Percentiles rank a stretch among this genome's conserved stretches.
Evolutionary conservation across 169 alveolate species (phyloP).

Genomic region (Cryptosporidium sp.): DNA sequence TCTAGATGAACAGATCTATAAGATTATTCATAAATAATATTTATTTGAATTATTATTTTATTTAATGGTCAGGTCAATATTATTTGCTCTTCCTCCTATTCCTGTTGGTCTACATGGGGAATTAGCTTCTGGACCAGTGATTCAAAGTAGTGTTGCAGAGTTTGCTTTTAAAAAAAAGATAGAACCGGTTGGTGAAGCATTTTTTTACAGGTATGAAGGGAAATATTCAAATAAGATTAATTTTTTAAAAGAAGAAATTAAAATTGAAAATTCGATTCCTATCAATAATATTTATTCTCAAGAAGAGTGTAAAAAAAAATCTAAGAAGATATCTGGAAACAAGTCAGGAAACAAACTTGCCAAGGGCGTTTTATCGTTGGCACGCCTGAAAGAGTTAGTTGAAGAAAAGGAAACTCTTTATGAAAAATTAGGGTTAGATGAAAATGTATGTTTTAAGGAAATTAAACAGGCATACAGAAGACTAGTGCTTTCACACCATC

Average conservation of each 20-base stretch:
- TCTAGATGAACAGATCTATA: background rate
- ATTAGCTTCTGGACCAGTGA: slow-evolving; percentile 4
- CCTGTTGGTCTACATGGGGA: slow-evolving; percentile 1
- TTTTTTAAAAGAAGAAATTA: background rate
- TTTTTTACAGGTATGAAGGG: slow-evolving; percentile 42
- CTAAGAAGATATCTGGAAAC: background rate
- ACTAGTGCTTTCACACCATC: slow-evolving; percentile 81
- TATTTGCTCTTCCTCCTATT: slow-evolving; percentile 73
- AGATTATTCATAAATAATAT: background rate
- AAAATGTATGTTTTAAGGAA: slow-evolving; percentile 77
- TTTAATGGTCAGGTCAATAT: background rate
- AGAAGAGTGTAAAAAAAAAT: background rate
- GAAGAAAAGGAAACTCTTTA: slow-evolving; percentile 71
- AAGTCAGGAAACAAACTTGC: slow-evolving; percentile 7
- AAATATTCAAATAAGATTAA: background rate
- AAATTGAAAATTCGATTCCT: background rate
- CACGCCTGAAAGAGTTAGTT: slow-evolving; percentile 42
- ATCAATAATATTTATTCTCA: background rate
- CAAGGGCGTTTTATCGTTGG: slow-evolving; percentile 6
- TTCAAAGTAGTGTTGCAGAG: slow-evolving; percentile 61
- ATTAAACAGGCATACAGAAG: slow-evolving; percentile 83
- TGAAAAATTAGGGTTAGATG: slow-evolving; percentile 79
- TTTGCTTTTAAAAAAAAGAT: slow-evolving; percentile 12
- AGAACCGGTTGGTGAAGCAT: slow-evolving; percentile 70
- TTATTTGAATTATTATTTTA: background rate